Evolutionary conservation across 495 filamentous ascomycete species (phyloP), one percentile per base, ranked within the genome.

Genomic region (Daldinia childiae): DNA sequence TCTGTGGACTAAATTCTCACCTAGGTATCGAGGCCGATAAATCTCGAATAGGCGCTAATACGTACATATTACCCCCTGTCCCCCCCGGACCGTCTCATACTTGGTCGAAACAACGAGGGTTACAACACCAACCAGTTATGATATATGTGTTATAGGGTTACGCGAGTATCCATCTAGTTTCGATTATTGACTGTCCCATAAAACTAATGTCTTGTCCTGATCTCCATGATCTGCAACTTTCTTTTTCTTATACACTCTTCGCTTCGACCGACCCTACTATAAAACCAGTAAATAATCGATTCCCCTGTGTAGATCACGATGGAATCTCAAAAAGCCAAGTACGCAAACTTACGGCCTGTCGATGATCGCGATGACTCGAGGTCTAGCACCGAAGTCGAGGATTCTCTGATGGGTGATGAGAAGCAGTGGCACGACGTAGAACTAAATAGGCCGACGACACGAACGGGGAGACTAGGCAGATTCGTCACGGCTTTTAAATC

Each of bases 341-440:
- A 81, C 67, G 69, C 69, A 11, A 72, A 68, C 45, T 39, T 80
- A 15, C 71, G 72, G 32, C 68, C 74, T 17, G 55, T 65, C 26
- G 78, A 79, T 21, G 74, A 80, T 41, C 72, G 79, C 34, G 75
- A 76, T 26, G 79, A 75, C 39, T 71, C 75, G 34, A 69, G 79
- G 24, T 82, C 81, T 19, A 80, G 72, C 73, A 82, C 81, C 59
- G 81, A 81, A 72, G 78, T 82, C 36, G 78, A 75, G 61, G 79
- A 78, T 38, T 81, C 79, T 1, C 66, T 82, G 48, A 80, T 81
- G 71, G 76, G 77, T 30, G 78, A 80, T 43, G 76, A 76, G 68
- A 81, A 81, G 74, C 75, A 77, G 41, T 79, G 77, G 77, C 69
- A 79, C 38, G 68, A 76, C 30, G 67, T 80, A 24, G 76, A 79